Percentiles rank a stretch among this genome's conserved stretches.
Conservation (phyloP, 345 rosid species). For the Lepidium aucheri region DNA sequence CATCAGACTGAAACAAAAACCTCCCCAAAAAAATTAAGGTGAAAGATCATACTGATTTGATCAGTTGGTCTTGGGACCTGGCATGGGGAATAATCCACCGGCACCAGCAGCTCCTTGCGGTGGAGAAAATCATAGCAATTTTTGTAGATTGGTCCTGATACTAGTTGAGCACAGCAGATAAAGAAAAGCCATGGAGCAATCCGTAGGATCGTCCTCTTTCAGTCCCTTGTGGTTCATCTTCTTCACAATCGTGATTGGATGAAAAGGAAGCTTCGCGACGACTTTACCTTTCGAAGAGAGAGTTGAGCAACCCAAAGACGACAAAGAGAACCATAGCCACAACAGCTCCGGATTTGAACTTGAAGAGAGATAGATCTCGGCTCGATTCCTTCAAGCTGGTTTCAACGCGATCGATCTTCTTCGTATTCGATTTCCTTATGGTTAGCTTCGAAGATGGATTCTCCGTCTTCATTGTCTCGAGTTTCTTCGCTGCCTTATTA, state of each 20-base stretch:
- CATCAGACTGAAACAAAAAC: neutral
- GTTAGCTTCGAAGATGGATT: constrained; percentile 40
- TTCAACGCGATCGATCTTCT: constrained; percentile 96
- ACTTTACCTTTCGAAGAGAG: constrained; percentile 87
- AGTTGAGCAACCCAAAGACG: constrained; percentile 82
- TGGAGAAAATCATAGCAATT: constrained; percentile 72
- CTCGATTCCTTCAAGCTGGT: constrained; percentile 84
- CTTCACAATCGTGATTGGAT: constrained; percentile 64
- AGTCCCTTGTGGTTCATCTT: constrained; percentile 95
- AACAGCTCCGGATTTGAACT: constrained; percentile 99
- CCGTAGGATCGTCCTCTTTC: constrained; percentile 75
- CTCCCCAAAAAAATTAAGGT: neutral
- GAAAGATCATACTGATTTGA: constrained; percentile 8
- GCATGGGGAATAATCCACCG: constrained; percentile 90
- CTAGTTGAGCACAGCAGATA: constrained; percentile 84
- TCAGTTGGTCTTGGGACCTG: constrained; percentile 84
- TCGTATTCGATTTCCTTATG: constrained; percentile 72
- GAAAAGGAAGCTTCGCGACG: constrained; percentile 89
- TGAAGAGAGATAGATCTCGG: constrained; percentile 92
- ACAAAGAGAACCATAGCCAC: constrained; percentile 87
- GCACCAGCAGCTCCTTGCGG: constrained; percentile 64
- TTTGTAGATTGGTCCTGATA: constrained; percentile 83
- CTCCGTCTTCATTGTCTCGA: constrained; percentile 84
- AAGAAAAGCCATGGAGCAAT: constrained; percentile 93
- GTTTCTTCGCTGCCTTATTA: constrained; percentile 92